Percentiles rank a stretch among this genome's conserved stretches.
These are phyloP conservation scores for Tolypocladium paradoxum DNA, from an alignment of 2,329 filamentous ascomycete species.

Conservation along the genomic window DNA sequence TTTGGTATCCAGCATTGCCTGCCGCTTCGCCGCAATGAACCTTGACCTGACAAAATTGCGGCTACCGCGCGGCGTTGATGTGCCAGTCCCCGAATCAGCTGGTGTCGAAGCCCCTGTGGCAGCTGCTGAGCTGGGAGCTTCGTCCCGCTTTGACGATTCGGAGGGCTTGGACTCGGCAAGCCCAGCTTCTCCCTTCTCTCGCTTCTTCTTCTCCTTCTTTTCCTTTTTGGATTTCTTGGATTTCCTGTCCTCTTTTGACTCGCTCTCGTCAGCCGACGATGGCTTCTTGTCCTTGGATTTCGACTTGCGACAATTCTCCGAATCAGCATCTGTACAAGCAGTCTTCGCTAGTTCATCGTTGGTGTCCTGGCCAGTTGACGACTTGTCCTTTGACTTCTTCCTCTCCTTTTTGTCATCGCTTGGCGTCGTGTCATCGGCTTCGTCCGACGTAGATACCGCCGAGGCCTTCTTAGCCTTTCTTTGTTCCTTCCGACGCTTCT, in stretches of 20 bases:
- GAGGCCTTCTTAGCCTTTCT: conserved; percentile 19
- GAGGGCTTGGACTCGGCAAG: conserved; percentile 9
- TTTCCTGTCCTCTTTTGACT: conserved; percentile 15
- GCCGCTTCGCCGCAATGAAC: conserved; percentile 81
- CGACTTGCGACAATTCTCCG: conserved; percentile 2
- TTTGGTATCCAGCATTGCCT: conserved; percentile 69
- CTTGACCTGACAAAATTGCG: conserved; percentile 68
- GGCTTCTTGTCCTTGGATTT: conserved; percentile 11
- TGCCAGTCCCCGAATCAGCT: conserved; percentile 30
- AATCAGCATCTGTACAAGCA: conserved; percentile 6
- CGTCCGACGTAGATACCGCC: conserved; percentile 4
- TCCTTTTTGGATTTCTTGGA: conserved; percentile 28
- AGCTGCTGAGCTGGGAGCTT: conserved; percentile 14
- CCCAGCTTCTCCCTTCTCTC: conserved; percentile 25
- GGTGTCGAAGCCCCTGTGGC: conserved; percentile 26
- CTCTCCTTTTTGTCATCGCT: conserved; percentile 9
- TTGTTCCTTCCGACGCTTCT: conserved; percentile 26
- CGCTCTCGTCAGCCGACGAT: background rate
- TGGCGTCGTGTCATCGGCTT: conserved; percentile 8
- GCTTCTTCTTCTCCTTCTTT: conserved; percentile 36
- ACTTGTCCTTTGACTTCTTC: conserved; percentile 28
- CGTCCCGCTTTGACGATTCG: background rate
- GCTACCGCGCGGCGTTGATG: conserved; percentile 37
- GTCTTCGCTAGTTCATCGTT: conserved; percentile 13
- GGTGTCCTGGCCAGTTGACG: conserved; percentile 1